A percentile compares a stretch with the other conserved stretches of the same genome.
Evolutionary conservation across 2,329 filamentous ascomycete species (phyloP).

Genomic region (Phialophora verrucosa): DNA sequence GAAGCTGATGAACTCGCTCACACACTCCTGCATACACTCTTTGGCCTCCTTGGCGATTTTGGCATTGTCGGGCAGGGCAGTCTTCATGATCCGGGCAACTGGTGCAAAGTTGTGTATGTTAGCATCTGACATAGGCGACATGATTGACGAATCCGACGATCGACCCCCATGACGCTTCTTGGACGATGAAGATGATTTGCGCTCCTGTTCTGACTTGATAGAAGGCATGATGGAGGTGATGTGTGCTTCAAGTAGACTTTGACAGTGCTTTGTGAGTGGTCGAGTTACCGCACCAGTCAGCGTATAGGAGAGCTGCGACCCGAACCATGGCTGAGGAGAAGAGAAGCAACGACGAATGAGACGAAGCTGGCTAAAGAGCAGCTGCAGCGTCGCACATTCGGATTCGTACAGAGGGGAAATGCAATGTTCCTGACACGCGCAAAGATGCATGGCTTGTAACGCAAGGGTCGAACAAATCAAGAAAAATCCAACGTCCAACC

Average conservation of each 20-base stretch:
- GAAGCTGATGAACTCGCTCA: conserved; percentile 99
- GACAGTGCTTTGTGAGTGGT: conserved; percentile 37
- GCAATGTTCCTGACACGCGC: conserved; percentile 39
- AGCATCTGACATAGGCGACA: conserved; percentile 69
- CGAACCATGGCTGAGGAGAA: conserved; percentile 54
- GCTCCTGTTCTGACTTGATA: conserved; percentile 33
- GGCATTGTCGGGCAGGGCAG: conserved; percentile 93
- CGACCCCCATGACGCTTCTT: conserved; percentile 48
- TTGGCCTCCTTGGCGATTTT: conserved; percentile 99
- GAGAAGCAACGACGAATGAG: conserved; percentile 48
- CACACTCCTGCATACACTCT: conserved; percentile 99
- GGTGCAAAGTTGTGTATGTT: conserved; percentile 91
- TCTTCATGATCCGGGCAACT: conserved; percentile 99
- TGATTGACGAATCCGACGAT: conserved; percentile 46
- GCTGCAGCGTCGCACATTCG: conserved; percentile 36
- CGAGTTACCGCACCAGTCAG: conserved; percentile 37
- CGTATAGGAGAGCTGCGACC: conserved; percentile 34
- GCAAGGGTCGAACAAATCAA: conserved; percentile 61
- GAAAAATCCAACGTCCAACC: conserved; percentile 42
- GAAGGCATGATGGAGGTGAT: conserved; percentile 34
- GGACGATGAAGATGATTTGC: conserved; percentile 30
- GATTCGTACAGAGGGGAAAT: conserved; percentile 33
- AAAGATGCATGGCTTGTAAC: conserved; percentile 44
- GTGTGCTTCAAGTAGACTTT: conserved; percentile 23
- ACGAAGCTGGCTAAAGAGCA: conserved; percentile 35